Evolutionary conservation across 495 filamentous ascomycete species (phyloP).

Genomic region (Glutinoglossum americanum): DNA sequence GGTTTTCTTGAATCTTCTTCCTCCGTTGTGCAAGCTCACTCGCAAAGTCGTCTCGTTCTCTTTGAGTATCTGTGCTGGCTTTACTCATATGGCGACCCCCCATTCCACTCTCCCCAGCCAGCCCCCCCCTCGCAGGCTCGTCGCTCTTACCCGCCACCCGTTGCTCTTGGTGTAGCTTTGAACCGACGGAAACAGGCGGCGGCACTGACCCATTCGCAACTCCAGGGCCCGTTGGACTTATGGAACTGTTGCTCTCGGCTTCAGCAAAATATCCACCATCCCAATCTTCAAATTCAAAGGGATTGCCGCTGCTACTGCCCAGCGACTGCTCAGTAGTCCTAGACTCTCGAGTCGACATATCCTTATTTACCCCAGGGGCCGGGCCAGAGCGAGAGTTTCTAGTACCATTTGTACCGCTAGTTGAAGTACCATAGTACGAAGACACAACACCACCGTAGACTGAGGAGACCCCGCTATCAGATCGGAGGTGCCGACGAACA

Average conservation of each 20-base stretch:
- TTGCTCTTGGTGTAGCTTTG: slow-evolving; percentile 1
- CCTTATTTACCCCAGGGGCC: not conserved
- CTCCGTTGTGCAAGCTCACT: slow-evolving; percentile 59
- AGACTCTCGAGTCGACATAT: slow-evolving; percentile 5
- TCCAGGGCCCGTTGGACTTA: slow-evolving; percentile 9
- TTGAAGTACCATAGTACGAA: not conserved
- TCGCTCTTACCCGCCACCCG: not conserved
- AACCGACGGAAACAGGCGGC: slow-evolving; percentile 8
- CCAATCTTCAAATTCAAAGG: slow-evolving; percentile 29
- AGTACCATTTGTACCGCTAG: not conserved
- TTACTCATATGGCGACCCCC: slow-evolving; percentile 22
- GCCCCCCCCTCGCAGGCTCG: not conserved
- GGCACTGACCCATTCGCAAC: slow-evolving; percentile 4
- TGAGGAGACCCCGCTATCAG: slow-evolving; percentile 29
- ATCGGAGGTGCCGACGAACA: slow-evolving; percentile 69
- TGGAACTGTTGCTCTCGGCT: slow-evolving; percentile 13
- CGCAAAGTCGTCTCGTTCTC: slow-evolving; percentile 56
- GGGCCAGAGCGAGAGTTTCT: not conserved
- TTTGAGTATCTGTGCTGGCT: slow-evolving; percentile 36
- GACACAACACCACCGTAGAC: not conserved
- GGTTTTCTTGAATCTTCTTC: slow-evolving; percentile 57
- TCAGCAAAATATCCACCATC: slow-evolving; percentile 23
- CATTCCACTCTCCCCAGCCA: not conserved
- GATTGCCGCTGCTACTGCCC: slow-evolving; percentile 21
- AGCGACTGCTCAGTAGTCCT: not conserved